phyloP scores from a whole-genome alignment of 768 basidiomycete genomes.

The Lactifluus subvellereus region DNA sequence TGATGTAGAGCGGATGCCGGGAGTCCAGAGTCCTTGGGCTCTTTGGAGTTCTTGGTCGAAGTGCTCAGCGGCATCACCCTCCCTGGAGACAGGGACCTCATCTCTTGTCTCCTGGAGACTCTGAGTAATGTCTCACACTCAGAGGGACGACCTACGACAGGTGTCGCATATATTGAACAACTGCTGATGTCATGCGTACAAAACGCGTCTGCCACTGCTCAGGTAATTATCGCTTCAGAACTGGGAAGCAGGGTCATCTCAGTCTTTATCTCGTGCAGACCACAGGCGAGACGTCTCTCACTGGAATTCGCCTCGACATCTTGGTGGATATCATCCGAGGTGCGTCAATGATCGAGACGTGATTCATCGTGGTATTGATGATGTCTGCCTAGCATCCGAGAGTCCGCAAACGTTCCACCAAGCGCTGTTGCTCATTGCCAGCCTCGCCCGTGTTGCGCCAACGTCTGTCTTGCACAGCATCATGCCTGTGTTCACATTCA shows the following conservation, averaged over 20 bases:
- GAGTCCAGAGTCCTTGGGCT: conserved; percentile 25
- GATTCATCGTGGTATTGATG: conserved; percentile 8
- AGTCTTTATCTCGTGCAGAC: conserved; percentile 36
- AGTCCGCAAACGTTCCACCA: conserved; percentile 96
- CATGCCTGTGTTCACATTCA: conserved; percentile 99
- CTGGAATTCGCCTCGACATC: conserved; percentile 70
- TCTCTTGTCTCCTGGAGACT: conserved; percentile 66
- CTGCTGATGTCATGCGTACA: conserved; percentile 79
- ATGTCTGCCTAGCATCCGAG: conserved; percentile 52
- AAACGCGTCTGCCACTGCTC: conserved; percentile 50
- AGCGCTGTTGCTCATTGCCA: conserved; percentile 82
- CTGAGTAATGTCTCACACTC: conserved; percentile 60
- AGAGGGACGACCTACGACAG: conserved; percentile 49
- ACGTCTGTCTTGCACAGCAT: conserved; percentile 90
- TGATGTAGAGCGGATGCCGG: conserved; percentile 4
- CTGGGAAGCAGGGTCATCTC: neutral
- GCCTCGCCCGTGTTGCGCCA: conserved; percentile 74
- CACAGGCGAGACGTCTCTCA: conserved; percentile 45
- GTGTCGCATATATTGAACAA: conserved; percentile 75
- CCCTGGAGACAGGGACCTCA: conserved; percentile 64
- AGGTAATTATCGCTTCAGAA: conserved; percentile 36
- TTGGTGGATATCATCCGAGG: conserved; percentile 84
- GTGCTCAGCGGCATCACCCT: conserved; percentile 58
- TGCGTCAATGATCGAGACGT: conserved; percentile 30
- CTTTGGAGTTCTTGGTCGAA: conserved; percentile 60